Percentiles rank a stretch among this genome's conserved stretches.
These are phyloP conservation scores for Clitopilus hobsonii DNA, from an alignment of 768 basidiomycete genomes.

Conservation along the genomic window DNA sequence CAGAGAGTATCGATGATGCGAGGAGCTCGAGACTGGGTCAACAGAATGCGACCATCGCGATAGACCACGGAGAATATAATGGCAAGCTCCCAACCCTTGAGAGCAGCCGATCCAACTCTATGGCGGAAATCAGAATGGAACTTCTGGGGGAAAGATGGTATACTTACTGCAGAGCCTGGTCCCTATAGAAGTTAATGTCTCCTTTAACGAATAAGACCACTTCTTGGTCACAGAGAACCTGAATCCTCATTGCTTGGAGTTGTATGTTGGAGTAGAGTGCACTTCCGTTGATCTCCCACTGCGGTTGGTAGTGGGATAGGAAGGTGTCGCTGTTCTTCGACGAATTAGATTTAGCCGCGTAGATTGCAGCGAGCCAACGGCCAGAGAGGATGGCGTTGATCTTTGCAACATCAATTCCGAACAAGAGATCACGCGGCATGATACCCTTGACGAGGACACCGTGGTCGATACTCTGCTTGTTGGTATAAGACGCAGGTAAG, in stretches of 20 bases:
- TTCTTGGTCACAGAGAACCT: neutral
- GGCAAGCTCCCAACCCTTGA: neutral
- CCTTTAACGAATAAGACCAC: neutral
- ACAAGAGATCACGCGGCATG: neutral
- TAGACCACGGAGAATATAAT: neutral
- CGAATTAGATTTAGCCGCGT: neutral
- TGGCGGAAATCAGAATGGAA: neutral
- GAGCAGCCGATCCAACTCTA: neutral
- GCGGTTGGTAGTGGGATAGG: neutral
- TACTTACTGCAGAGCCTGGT: neutral
- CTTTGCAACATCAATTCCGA: neutral
- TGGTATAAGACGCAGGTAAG: neutral
- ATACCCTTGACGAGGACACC: neutral
- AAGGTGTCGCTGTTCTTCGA: neutral
- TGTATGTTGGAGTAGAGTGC: neutral
- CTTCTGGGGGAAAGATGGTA: neutral
- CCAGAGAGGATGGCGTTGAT: neutral
- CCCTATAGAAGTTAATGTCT: neutral
- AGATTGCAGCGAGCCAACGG: neutral
- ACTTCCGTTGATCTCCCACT: neutral
- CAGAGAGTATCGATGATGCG: neutral
- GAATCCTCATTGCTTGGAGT: neutral
- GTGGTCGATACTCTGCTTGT: neutral
- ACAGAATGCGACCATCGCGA: neutral
- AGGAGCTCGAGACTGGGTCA: neutral